phyloP scores from a whole-genome alignment of 495 filamentous ascomycete genomes.

The Trichoderma orchidacearum region DNA sequence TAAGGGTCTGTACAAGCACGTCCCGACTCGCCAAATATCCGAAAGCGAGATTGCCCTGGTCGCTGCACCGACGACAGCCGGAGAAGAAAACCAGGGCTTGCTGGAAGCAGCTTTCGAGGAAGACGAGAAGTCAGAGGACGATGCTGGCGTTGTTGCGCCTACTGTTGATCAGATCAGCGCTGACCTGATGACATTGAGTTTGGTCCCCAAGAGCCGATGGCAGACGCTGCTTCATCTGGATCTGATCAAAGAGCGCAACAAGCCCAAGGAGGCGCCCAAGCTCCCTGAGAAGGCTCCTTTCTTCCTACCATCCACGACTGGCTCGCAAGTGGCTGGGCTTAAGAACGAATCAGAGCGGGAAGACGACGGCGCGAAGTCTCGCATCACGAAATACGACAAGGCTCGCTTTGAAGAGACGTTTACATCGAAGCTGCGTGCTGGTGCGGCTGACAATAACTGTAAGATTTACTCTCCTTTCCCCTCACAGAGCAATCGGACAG shows the following conservation, averaged over 20 bases:
- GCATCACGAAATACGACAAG: slow-evolving; percentile 24
- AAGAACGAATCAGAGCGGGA: slow-evolving; percentile 7
- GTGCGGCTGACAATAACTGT: slow-evolving; percentile 35
- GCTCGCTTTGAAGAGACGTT: slow-evolving; percentile 38
- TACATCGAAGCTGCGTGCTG: slow-evolving; percentile 40
- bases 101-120: slow-evolving; percentile 56
- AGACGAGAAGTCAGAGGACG: slow-evolving; percentile 24
- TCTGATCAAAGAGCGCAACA: slow-evolving; percentile 82
- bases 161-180: slow-evolving; percentile 60
- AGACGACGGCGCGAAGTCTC: slow-evolving; percentile 13
- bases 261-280: slow-evolving; percentile 83
- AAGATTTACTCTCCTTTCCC: slow-evolving; percentile 11
- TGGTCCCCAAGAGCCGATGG: slow-evolving; percentile 84
- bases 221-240: slow-evolving; percentile 87
- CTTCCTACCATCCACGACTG: slow-evolving; percentile 66
- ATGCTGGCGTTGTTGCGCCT: slow-evolving; percentile 33
- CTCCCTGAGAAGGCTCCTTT: slow-evolving; percentile 90
- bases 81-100: slow-evolving; percentile 57
- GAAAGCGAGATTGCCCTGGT: slow-evolving; percentile 55
- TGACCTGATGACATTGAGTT: slow-evolving; percentile 73
- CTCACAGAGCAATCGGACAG: neutral
- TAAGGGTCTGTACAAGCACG: slow-evolving; percentile 72
- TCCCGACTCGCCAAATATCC: slow-evolving; percentile 68
- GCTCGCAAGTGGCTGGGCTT: slow-evolving; percentile 14
- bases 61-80: slow-evolving; percentile 58